These are phyloP conservation scores for Paecilomyces sp. DNA, from an alignment of 2,329 filamentous ascomycete genomes.

Conservation along the genomic window DNA sequence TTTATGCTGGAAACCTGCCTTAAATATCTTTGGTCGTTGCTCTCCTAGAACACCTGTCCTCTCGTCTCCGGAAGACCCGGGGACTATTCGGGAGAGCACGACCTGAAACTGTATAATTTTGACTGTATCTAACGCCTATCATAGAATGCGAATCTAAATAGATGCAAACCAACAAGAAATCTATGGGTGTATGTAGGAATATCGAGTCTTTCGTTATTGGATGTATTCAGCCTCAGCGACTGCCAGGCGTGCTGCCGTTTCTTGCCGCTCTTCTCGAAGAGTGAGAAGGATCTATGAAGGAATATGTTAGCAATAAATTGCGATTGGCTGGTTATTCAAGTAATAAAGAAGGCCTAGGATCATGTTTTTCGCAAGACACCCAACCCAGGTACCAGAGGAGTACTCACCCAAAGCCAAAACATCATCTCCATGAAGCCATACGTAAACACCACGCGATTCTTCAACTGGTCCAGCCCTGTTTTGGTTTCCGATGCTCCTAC, in stretches of 20 bases:
- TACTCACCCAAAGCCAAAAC: conserved; percentile 74
- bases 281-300: conserved; percentile 23
- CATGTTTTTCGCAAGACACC: neutral
- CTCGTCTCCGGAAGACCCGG: neutral
- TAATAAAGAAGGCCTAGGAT: neutral
- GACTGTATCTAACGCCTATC: neutral
- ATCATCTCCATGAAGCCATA: conserved; percentile 79
- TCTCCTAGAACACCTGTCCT: neutral
- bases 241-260: conserved; percentile 15
- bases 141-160: neutral
- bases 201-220: neutral
- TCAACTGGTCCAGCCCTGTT: conserved; percentile 56
- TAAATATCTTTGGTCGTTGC: neutral
- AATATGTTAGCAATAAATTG: conserved; percentile 7
- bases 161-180: neutral
- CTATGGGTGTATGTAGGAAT: neutral
- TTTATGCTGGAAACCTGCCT: neutral
- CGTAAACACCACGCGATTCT: conserved; percentile 78
- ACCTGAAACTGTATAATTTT: neutral
- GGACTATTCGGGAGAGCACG: neutral
- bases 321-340: neutral
- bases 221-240: conserved; percentile 10
- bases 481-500: conserved; percentile 14
- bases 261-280: conserved; percentile 30
- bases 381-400: neutral